Evolutionary conservation across 306 rosid species (phyloP).

Genomic region (Quercus suber): DNA sequence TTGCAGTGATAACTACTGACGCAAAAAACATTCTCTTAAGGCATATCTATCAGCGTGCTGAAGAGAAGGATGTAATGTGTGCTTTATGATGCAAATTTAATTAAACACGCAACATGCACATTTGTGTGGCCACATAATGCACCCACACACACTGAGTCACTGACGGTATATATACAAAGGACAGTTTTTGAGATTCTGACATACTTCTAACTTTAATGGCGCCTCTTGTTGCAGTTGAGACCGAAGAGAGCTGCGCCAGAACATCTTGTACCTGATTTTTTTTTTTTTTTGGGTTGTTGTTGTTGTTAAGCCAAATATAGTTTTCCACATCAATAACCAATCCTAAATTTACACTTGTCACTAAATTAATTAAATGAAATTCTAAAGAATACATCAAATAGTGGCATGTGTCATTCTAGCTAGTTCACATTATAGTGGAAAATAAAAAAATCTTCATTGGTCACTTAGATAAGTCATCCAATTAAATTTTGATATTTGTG

Average conservation of each 20-base stretch:
- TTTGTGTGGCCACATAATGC: neutral
- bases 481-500: too few relatives aligned
- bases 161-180: neutral
- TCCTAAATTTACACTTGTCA: too few relatives aligned
- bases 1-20: constrained; percentile 80
- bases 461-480: too few relatives aligned
- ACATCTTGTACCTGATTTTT: constrained; percentile 54
- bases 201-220: constrained; percentile 14
- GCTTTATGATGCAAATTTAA: neutral
- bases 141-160: neutral
- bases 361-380: too few relatives aligned
- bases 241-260: constrained; percentile 80
- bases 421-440: too few relatives aligned
- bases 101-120: neutral
- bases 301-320: too few relatives aligned
- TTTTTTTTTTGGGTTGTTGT: too few relatives aligned
- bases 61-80: constrained; percentile 40
- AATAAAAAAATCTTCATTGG: too few relatives aligned
- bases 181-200: neutral
- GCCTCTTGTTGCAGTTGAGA: constrained; percentile 57
- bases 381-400: too few relatives aligned
- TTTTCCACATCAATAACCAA: too few relatives aligned
- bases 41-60: constrained; percentile 72
- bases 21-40: constrained; percentile 72
- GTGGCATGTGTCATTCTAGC: too few relatives aligned